Evolutionary conservation across 371 early-diverging fungal species (phyloP).

Genomic region (Mortierella sp.): DNA sequence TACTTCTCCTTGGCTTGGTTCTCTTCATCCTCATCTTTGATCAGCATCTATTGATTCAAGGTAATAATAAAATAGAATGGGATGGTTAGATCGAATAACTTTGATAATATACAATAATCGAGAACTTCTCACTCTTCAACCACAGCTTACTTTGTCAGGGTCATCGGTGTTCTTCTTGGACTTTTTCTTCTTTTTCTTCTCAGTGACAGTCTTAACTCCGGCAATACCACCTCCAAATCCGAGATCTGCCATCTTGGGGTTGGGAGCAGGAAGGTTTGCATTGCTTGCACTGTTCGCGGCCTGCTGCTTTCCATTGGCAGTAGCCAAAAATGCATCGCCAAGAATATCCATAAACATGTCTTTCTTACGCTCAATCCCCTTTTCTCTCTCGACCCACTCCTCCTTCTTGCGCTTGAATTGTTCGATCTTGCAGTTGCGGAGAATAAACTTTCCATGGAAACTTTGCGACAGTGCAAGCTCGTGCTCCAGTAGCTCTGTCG

Average conservation of each 20-base stretch:
- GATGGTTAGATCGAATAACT: not conserved
- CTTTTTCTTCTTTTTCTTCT: slow-evolving; percentile 58
- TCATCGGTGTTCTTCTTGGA: slow-evolving; percentile 59
- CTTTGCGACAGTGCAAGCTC: slow-evolving; percentile 70
- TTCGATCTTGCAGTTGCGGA: slow-evolving; percentile 85
- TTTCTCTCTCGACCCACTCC: slow-evolving; percentile 82
- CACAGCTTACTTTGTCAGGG: slow-evolving; percentile 44
- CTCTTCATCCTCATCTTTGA: slow-evolving; percentile 43
- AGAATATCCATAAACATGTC: slow-evolving; percentile 84
- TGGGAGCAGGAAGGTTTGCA: slow-evolving; percentile 47
- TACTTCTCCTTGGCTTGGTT: slow-evolving; percentile 44
- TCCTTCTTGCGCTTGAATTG: slow-evolving; percentile 77
- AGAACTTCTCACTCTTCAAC: not conserved
- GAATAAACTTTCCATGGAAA: slow-evolving; percentile 79
- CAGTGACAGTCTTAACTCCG: slow-evolving; percentile 49
- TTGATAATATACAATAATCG: not conserved
- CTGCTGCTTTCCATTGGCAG: slow-evolving; percentile 31
- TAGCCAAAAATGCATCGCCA: slow-evolving; percentile 59
- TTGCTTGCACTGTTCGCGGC: slow-evolving; percentile 26
- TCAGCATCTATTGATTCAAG: slow-evolving; percentile 23
- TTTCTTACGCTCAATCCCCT: slow-evolving; percentile 76
- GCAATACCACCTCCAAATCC: slow-evolving; percentile 63
- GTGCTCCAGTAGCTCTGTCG: slow-evolving; percentile 71
- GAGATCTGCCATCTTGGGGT: slow-evolving; percentile 63
- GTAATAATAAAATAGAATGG: slow-evolving; percentile 6